A percentile compares a stretch with the other conserved stretches of the same genome.
Conservation (phyloP, 164 flowering plant species). For the Aristolochia fimbriata region DNA sequence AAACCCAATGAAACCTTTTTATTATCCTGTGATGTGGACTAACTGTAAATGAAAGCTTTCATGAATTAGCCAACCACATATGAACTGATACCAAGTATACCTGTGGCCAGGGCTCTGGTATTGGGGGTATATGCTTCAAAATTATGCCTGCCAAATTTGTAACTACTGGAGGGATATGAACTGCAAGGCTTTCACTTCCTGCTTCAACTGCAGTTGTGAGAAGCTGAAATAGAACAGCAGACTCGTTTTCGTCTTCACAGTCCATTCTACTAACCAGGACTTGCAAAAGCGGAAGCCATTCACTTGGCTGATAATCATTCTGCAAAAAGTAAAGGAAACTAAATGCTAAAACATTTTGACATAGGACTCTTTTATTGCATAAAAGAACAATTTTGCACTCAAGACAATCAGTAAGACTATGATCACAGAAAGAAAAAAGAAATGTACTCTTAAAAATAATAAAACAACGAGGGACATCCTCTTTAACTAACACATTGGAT, state of each 20-base stretch:
- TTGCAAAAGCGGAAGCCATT: slow-evolving; percentile 71
- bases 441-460: too few species aligned
- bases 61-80: not conserved
- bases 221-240: slow-evolving; percentile 45
- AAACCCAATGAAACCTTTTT: not conserved
- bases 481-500: too few species aligned
- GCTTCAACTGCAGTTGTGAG: slow-evolving; percentile 50
- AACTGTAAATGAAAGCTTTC: not conserved
- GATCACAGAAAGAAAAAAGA: too few species aligned
- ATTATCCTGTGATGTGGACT: not conserved
- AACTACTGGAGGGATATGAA: slow-evolving; percentile 47
- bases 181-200: slow-evolving; percentile 43
- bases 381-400: too few species aligned
- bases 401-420: too few species aligned
- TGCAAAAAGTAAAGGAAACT: slow-evolving; percentile 12
- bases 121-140: slow-evolving; percentile 38
- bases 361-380: too few species aligned
- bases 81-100: slow-evolving; percentile 16
- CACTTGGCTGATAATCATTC: slow-evolving; percentile 76
- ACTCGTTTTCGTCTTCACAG: slow-evolving; percentile 41
- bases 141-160: slow-evolving; percentile 29
- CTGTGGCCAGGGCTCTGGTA: slow-evolving; percentile 62
- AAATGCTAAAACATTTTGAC: not conserved
- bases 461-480: too few species aligned
- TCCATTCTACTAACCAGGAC: slow-evolving; percentile 35